Base-by-base conservation (phyloP, 2,329 filamentous ascomycete genomes). In the Hymenoscyphus scutula region DNA sequence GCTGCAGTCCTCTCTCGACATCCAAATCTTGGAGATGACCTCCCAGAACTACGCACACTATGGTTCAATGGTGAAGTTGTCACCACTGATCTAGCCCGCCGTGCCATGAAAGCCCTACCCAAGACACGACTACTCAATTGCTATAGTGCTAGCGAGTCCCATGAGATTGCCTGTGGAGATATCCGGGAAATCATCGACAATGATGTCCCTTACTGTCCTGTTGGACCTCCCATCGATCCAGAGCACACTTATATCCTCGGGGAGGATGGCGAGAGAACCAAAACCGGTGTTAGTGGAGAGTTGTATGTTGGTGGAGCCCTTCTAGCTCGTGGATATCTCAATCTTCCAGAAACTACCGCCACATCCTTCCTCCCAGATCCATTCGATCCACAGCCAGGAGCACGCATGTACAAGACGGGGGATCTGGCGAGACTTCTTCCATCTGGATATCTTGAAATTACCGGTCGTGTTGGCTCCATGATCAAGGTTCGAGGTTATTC, bases 401-500 rank as follows among this genome's bases (percentile, higher is more conserved):
- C 88, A 15, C 84, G 86, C 23, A 82, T 96, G 4, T 97, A 97
- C 72, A 85, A 91, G 23, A 97, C 93, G 0, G 93, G 93, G 0
- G 93, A 97, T 74, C 79, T 96, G 0, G 92, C 96, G 2, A 82
- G 92, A 13, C 79, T 96, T n/a, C 77, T 96, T 6, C 81, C 91
- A 53, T 89, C 96, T 70, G 87, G 85, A 1, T 89, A 89, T 53
- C 91, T 96, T 64, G 89, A 94, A 64, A 97, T 97, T 71, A 80
- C 95, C 3, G 92, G 93, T 3, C 85, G 93, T 8, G 89, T 89
- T 7, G 93, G 97, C 71, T 91, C 96, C 59, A 93, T 97, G 75
- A 87, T 96, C 66, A 97, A 97, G 74, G 81, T 97, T 5, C 86
- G 93, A 32, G 93, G 93, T 0, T 92, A 97, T 73, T 83, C 92